Evolutionary conservation across 306 rosid species (phyloP), one percentile per base, ranked within the genome.

Genomic region (Fagus crenata): DNA sequence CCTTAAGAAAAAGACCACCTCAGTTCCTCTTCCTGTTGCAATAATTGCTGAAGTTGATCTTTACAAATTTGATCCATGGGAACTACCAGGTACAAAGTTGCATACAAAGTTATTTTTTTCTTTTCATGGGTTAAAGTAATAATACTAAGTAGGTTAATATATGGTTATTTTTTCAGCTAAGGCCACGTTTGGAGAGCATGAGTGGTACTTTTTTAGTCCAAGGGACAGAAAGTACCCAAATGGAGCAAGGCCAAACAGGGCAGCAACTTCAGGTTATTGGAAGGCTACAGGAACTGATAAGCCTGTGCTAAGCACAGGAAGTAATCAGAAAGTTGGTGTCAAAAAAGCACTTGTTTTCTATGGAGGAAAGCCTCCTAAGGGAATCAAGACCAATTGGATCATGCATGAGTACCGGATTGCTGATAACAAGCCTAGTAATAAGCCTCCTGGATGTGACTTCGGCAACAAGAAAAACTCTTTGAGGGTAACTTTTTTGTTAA

Each of bases 31-130:
- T 8, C 98, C 97, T 0, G 92, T 90, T 1, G 83, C 93, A 72
- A 87, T 95, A 53, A 89, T 95, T 81, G 96, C 98, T 12, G 98
- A 95, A 46, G 96, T 95, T 49, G 96, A 95, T 77, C 96, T 95
- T 61, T 92, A 95, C 88, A 95, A 95, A 85, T 95, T 89, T 40
- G 98, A 95, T 75, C 98, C 98, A 0, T 95, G 97, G 98, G 96
- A 95, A 82, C 89, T 95, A 18, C 98, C 97, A 59, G 97, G 98
- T 92, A 73, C 7, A 22, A 43, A 68, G 79, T 67, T 55, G 65
- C 4, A 46, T 46, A 51, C 41, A 63, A 22, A 22, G 28, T 22
- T 22, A 22, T 22, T 22, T 22, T 22, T 22, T 22, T 22, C 28
- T 22, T 22, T 22, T 22, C 28, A 22, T 22, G 28, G 28, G 28